These are phyloP conservation scores for Cryphonectria nitschkei DNA, from an alignment of 2,329 filamentous ascomycete species.

Conservation along the genomic window DNA sequence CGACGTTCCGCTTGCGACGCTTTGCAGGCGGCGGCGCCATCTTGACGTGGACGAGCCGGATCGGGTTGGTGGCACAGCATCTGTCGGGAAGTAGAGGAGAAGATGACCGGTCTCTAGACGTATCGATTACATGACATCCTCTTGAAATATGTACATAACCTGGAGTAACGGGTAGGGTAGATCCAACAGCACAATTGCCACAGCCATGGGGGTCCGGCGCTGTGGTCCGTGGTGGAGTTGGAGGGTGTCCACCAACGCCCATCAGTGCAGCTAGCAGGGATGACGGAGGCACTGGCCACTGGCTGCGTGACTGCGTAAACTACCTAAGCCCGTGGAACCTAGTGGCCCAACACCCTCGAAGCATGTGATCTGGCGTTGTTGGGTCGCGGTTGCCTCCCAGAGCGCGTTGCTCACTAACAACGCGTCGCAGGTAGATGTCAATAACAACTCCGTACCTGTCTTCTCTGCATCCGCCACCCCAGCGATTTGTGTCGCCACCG, in stretches of 20 bases:
- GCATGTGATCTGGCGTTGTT: conserved; percentile 19
- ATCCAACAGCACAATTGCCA: background rate
- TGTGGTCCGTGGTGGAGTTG: conserved; percentile 8
- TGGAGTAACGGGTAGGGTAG: background rate
- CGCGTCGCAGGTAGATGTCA: conserved; percentile 1
- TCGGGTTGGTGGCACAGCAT: conserved; percentile 22
- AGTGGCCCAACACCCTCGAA: background rate
- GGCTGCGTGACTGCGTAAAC: too few species aligned
- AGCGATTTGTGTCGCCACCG: background rate
- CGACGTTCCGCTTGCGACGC: conserved; percentile 61
- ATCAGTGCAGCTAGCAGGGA: conserved; percentile 9
- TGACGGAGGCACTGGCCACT: conserved; percentile 4
- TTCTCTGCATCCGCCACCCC: background rate
- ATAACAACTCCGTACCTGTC: background rate
- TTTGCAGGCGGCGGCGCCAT: conserved; percentile 64
- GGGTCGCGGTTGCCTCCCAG: conserved; percentile 3
- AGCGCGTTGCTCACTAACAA: conserved; percentile 7
- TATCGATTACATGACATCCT: conserved; percentile 2
- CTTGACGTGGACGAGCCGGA: conserved; percentile 39
- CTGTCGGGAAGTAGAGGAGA: conserved; percentile 10
- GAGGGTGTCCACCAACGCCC: background rate
- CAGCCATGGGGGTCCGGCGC: background rate
- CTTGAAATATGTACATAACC: background rate
- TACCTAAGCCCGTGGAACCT: background rate
- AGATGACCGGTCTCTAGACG: background rate